Evolutionary conservation across 106 monocot species (phyloP), one percentile per base, ranked within the genome.

Genomic region (Triglochin maritima): DNA sequence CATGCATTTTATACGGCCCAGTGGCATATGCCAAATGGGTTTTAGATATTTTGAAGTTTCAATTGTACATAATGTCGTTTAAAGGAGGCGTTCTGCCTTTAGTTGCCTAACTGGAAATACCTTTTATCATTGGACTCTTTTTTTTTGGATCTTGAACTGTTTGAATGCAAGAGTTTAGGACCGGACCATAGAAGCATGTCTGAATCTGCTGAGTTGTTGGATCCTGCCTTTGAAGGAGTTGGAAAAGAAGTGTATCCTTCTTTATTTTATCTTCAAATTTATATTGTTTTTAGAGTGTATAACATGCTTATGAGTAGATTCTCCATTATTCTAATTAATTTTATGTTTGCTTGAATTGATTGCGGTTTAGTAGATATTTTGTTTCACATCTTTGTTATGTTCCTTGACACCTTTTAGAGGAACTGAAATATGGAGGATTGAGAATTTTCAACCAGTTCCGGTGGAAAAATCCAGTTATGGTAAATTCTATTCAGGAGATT

Each of bases 401-500:
- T 74, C 64, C 73, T 82, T 83, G 80, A 82, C 74, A 17, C 64
- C 47, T 9, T 61, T 29, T 55, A 87, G 87, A 66, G 86, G 86
- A 44, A 80, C 64, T 5, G 86, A 86, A 48, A 82, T 86, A 12
- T 86, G 86, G 86, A 64, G 86, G 48, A 86, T 86, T 49, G 82
- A 86, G 70, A 80, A 82, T 72, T 86, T 86, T 68, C 74, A 83
- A 70, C 86, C 86, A 43, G 80, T 80, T 70, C 71, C 77, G 59
- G 62, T 86, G 46, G 77, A 72, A 56, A 86, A 82, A 65, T 82
- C 77, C 56, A 80, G 80, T 67, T 74, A 86, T 62, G 86, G 86
- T 11, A 86, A 82, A 78, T 86, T 86, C 66, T 86, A 82, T 55
- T 75, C 71, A 9, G 86, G 86, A 29, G 86, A 86, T 72, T 86